phyloP scores from a whole-genome alignment of 2,329 filamentous ascomycete genomes.

The Parascedosporium putredinis region DNA sequence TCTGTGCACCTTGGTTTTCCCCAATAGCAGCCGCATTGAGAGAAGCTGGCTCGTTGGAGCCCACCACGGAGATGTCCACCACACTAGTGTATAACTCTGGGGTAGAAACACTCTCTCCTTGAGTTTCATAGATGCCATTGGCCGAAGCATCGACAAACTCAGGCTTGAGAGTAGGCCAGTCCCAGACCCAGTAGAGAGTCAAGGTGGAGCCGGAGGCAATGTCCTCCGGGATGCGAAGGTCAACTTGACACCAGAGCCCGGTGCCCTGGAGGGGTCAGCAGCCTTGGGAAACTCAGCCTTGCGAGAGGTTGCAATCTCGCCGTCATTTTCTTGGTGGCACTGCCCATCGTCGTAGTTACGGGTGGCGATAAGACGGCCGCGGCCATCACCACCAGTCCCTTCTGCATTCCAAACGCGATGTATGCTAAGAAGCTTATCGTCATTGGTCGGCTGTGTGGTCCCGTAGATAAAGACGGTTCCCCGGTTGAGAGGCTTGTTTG shows the following conservation, averaged over 20 bases:
- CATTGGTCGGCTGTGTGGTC: conserved; percentile 45
- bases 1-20: conserved; percentile 11
- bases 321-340: conserved; percentile 71
- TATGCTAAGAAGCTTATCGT: conserved; percentile 49
- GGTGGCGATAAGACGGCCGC: conserved; percentile 64
- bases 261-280: conserved; percentile 40
- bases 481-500: conserved; percentile 51
- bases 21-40: conserved; percentile 26
- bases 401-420: conserved; percentile 68
- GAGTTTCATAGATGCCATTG: conserved; percentile 27
- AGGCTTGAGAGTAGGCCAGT: conserved; percentile 61
- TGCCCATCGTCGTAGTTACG: conserved; percentile 83
- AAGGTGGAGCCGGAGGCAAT: conserved; percentile 53
- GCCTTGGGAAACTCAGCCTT: conserved; percentile 41
- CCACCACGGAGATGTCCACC: conserved; percentile 28
- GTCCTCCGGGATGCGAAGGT: conserved; percentile 63
- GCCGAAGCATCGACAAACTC: conserved; percentile 26
- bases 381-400: conserved; percentile 69
- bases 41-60: conserved; percentile 5
- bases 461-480: conserved; percentile 70
- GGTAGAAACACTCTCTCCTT: conserved; percentile 11
- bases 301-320: conserved; percentile 47
- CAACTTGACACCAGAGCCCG: conserved; percentile 70
- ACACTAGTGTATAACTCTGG: conserved; percentile 32
- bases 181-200: conserved; percentile 94